Evolutionary conservation across 1,284 basidiomycete species (phyloP), one percentile per base, ranked within the genome.

Genomic region (Thecaphora thlaspeos): DNA sequence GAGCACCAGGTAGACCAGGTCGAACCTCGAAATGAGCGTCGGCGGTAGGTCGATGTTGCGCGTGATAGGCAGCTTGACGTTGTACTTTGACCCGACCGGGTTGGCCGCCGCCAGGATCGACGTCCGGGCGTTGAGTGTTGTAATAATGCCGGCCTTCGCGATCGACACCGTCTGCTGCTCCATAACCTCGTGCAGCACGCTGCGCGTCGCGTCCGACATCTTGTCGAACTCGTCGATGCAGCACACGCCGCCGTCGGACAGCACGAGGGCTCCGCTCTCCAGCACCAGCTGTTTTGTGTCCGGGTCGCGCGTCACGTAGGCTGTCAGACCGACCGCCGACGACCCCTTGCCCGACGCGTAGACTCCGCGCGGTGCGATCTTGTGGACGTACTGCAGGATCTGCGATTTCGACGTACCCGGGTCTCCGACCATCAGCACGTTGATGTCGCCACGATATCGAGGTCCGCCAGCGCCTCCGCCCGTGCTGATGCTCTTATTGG

Each of bases 211-310:
- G 79, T 98, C 95, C 68, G 97, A 94, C 95, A 99, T 99, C 81
- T 99, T 98, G 82, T 99, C 95, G 78, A 99, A 99, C 78, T 99
- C 95, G 75, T 99, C 95, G 68, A 99, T 98, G 79, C 94, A 98
- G 80, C 93, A 96, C 74, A 99, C 98, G 32, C 95, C 95, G 70
- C 98, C 98, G 80, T 99, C 95, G 4, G 95, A 94, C 23, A 99
- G 84, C 2, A 99, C 95, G 38, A 99, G 85, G 8, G 95, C 95
- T 45, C 95, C 95, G 12, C 95, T 95, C 88, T 99, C 95, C 36
- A 98, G 83, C 22, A 98, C 94, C 90, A 99, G 97, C 81, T 99
- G 95, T 78, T 98, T 95, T 3, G 95, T 98, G 10, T 98, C 95
- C 1, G 95, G 95, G 77, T 99, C 95, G 44, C 94, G 85, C 92